Base-by-base conservation (phyloP, 371 early-diverging fungal species). In the Saksenaea oblongispora region DNA sequence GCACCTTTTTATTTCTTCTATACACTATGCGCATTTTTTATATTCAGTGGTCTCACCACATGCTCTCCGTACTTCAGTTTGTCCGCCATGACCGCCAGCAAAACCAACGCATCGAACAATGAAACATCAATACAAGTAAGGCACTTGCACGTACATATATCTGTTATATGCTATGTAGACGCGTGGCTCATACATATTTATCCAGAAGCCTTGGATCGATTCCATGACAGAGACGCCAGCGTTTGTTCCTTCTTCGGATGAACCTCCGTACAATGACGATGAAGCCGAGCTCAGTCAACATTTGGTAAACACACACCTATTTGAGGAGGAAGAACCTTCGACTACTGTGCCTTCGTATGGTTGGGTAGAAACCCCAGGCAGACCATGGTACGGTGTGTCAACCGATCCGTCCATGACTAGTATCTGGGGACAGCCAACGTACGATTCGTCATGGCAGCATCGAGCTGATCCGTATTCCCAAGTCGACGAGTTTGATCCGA, bases 401-500 rank as follows among this genome's bases (percentile, higher is more conserved):
- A 17, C 34, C 0, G 58, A 44, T 13, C 37, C 54, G 47, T 53
- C 64, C 1, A 28, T 58, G 15, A 62, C 53, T 13, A 55, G 41
- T 5, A 64, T 64, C 11, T 69, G 64, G 69, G 44, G 51, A 22
- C 42, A 51, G 15, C n/a, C 54, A 13, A 24, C 54, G 17, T 34
- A 15, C 0, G 15, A n/a, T 28, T 44, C 54, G 4, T 55, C 54
- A 15, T 55, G 53, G 34, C 70, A 69, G 68, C 63, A 68, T 54
- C 58, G 59, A 7, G 69, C 69, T 57, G 70, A 75, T 34, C 72
- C 75, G 9, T 71, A 73, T 39, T 63, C 64, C 9, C 56, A 24
- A 11, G 69, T 65, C 13, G 65, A 78, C 26, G 82, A 78, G 15
- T 81, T 81, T 65, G 82, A 81, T 39, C 82, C 82, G 0, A 81